Base-by-base conservation (phyloP, 2,329 filamentous ascomycete genomes). In the Neofusicoccum kwambonambiense region DNA sequence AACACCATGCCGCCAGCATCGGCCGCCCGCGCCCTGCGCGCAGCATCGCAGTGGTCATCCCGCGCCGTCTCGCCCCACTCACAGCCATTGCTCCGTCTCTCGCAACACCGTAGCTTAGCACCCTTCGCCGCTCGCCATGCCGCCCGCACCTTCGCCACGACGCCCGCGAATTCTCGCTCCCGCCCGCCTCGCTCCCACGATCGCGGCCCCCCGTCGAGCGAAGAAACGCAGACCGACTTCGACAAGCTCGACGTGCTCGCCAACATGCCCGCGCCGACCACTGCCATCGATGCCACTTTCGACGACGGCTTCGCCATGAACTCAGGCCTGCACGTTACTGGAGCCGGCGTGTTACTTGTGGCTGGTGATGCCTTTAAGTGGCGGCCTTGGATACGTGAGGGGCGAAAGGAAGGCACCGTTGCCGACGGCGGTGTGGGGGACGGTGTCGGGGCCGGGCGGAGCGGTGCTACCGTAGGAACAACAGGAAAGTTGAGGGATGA, bases 281-380 rank as follows among this genome's bases (percentile, higher is more conserved):
- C 92, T 0, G 88, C 88, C 1, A 87, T 99, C 51, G 93, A 97
- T 71, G 88, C 90, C 5, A 96, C 92, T 79, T 87, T 90, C 66
- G 81, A 85, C 66, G 89, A 94, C 71, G 95, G 95, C 1, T 99
- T 99, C 77, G 87, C 90, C 68, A 82, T 99, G 51, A 90, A 95
- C 78, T 96, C 89, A 71, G 93, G 93, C 11, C 80, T 90, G 41
- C 88, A 86, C 62, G 87, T 96, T 35, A 79, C 81, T 1, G 87
- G 86, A 0, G 84, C 87, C 60, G 94, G 92, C 0, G 85, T 93
- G 31, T 75, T 99, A 67, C 83, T 99, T 4, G 85, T 97, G 1
- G 89, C 88, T 45, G 94, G 94, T 5, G 93, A 98, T 77, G 93
- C 90, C 0, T 98, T 97, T 76, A 80, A 83, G 58, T 99, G 95